Evolutionary conservation across 495 filamentous ascomycete genomes (phyloP).

Genomic region (Staphylotrichum tortipilum): DNA sequence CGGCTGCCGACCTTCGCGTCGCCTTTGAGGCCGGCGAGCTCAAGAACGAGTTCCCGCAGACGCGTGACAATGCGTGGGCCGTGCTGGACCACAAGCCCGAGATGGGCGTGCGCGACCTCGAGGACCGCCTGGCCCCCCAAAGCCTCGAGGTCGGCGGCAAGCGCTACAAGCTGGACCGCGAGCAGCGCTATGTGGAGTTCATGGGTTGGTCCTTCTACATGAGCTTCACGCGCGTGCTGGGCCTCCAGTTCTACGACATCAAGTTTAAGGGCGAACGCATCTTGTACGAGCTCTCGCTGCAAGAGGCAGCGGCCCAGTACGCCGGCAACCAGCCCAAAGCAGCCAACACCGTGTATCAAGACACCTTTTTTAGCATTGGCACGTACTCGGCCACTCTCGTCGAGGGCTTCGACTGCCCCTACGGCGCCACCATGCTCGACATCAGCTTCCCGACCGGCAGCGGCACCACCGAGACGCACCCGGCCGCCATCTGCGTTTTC

Average conservation of each 20-base stretch:
- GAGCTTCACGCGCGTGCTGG: constrained; percentile 35
- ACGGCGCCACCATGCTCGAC: constrained; percentile 41
- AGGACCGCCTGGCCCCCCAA: constrained; percentile 33
- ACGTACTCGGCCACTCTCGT: constrained; percentile 36
- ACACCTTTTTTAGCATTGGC: constrained; percentile 40
- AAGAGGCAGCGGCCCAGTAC: constrained; percentile 48
- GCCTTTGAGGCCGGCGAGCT: constrained; percentile 33
- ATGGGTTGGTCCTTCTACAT: constrained; percentile 50
- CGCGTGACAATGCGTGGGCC: constrained; percentile 24
- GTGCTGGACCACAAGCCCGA: constrained; percentile 27
- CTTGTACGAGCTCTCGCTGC: constrained; percentile 47
- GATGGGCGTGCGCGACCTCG: constrained; percentile 30
- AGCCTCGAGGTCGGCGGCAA: constrained; percentile 31
- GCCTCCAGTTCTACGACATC: constrained; percentile 43
- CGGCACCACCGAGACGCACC: constrained; percentile 27
- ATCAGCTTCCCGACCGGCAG: constrained; percentile 23
- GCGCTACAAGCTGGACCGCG: constrained; percentile 35
- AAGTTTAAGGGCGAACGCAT: constrained; percentile 47
- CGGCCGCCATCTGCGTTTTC: constrained; percentile 44
- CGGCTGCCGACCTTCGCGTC: constrained; percentile 24
- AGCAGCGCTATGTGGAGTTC: constrained; percentile 45
- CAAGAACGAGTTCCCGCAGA: constrained; percentile 21
- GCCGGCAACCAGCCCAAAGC: constrained; percentile 43
- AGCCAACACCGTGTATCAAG: constrained; percentile 36
- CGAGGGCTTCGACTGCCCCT: constrained; percentile 47